Base-by-base conservation (phyloP, 164 flowering plant genomes). In the Tinospora cordifolia region DNA sequence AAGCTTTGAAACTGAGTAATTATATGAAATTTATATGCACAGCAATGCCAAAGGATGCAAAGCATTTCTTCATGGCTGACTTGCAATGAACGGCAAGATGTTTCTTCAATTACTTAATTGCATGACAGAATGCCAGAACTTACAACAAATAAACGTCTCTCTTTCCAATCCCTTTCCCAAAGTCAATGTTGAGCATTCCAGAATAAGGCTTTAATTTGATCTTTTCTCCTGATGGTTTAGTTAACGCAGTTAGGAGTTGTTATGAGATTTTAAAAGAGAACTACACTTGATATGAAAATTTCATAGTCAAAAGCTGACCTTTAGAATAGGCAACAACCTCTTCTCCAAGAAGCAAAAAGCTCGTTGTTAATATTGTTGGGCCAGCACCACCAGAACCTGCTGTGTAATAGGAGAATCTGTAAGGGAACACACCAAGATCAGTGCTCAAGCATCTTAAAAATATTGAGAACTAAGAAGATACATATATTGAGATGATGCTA, bases 311-410 rank as follows among this genome's bases (percentile, higher is more conserved):
- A 40, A 49, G 70, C 69, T 64, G 15, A 92, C 99, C 99, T 88
- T 90, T 88, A 72, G 76, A 88, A 81, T 88, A 94, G 66, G 96
- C 99, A 78, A 87, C 79, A 26, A 90, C 99, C 72, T 94, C 96
- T 79, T 94, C 98, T 59, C 96, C 98, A 27, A 94, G 90, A 83
- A 94, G 96, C 75, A 94, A 80, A 83, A 94, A 94, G 63, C 97
- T 94, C 41, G 98, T 94, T 14, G 97, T 89, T 80, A 92, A 77
- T 74, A 94, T 94, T 10, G 99, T 94, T 59, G 99, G 99, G 63
- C 99, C 99, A 73, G 93, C 97, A 79, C 99, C 99, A 74, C 99
- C 99, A 69, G 88, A 83, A 62, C 99, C 99, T 63, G 97, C 99
- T 54, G 99, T 94, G 75, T 89, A 92, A 81, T 94, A 94, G 65